phyloP scores from a whole-genome alignment of 106 monocot genomes.

The Dendrobium catenatum region DNA sequence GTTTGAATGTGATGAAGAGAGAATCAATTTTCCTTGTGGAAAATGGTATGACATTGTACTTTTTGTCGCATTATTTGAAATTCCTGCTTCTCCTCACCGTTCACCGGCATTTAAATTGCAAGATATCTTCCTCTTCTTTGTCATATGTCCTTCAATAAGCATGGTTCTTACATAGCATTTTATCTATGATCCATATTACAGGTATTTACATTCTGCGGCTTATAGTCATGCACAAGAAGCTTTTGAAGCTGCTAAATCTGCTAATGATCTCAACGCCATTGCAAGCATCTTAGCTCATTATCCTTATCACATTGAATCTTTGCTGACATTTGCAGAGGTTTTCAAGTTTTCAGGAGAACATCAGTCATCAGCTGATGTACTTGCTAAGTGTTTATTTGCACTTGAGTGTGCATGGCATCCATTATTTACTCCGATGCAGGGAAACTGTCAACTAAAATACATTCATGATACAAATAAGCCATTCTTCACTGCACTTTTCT shows the following conservation, averaged over 20 bases:
- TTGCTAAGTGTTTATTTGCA: conserved; percentile 79
- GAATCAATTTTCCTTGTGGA: not conserved
- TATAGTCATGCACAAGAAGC: conserved; percentile 62
- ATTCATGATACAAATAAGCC: conserved; percentile 79
- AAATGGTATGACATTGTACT: not conserved
- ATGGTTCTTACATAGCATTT: not conserved
- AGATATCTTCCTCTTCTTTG: not conserved
- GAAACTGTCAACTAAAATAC: conserved; percentile 69
- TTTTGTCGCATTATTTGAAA: too few relatives aligned
- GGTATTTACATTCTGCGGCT: conserved; percentile 62
- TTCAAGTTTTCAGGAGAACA: conserved; percentile 97
- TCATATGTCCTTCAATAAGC: not conserved
- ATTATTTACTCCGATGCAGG: conserved; percentile 51
- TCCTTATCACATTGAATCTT: conserved; percentile 83
- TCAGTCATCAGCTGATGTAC: conserved; percentile 79
- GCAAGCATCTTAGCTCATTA: conserved; percentile 57
- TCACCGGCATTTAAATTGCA: too few relatives aligned
- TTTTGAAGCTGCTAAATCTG: conserved; percentile 81
- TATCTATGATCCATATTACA: conserved; percentile 9
- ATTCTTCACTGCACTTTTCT: conserved; percentile 82
- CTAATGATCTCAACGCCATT: conserved; percentile 85
- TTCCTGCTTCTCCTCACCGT: too few relatives aligned
- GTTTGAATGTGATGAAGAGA: not conserved
- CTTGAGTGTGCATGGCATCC: conserved; percentile 97
- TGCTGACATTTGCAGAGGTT: conserved; percentile 86